phyloP scores from a whole-genome alignment of 345 rosid genomes.

The Fremontodendron californicum region DNA sequence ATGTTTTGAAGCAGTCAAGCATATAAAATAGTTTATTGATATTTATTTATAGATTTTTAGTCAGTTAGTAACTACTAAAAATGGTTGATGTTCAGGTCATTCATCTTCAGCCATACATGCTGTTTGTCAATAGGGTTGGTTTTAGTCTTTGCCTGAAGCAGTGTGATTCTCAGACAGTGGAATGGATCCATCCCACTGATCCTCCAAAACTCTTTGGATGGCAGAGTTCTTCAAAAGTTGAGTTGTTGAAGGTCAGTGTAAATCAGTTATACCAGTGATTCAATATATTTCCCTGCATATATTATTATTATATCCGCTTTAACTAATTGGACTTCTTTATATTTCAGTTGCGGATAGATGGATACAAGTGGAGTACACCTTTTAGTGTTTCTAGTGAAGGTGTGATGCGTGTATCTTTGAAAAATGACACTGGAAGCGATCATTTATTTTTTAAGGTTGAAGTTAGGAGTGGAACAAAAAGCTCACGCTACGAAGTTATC shows the following conservation, averaged over 20 bases:
- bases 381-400: conserved; percentile 83
- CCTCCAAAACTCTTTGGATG: conserved; percentile 79
- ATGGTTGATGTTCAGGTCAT: conserved; percentile 60
- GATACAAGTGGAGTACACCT: conserved; percentile 84
- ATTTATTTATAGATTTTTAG: conserved; percentile 5
- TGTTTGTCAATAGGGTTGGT: conserved; percentile 81
- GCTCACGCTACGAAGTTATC: conserved; percentile 84
- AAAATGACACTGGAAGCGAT: conserved; percentile 48
- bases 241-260: conserved; percentile 68
- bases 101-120: conserved; percentile 85
- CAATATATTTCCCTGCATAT: not conserved
- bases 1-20: not conserved
- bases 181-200: conserved; percentile 87
- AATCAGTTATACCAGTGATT: not conserved
- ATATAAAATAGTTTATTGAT: not conserved
- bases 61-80: conserved; percentile 15
- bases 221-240: conserved; percentile 63
- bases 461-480: conserved; percentile 88
- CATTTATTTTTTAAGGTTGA: conserved; percentile 63
- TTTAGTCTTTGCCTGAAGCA: conserved; percentile 74
- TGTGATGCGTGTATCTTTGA: conserved; percentile 59
- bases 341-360: conserved; percentile 68
- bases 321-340: conserved; percentile 19
- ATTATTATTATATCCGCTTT: not conserved
- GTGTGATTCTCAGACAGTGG: conserved; percentile 67